These are phyloP conservation scores for Pleurozium schreberi DNA, from an alignment of 225 moss, liverwort and hornwort genomes.

Conservation along the genomic window DNA sequence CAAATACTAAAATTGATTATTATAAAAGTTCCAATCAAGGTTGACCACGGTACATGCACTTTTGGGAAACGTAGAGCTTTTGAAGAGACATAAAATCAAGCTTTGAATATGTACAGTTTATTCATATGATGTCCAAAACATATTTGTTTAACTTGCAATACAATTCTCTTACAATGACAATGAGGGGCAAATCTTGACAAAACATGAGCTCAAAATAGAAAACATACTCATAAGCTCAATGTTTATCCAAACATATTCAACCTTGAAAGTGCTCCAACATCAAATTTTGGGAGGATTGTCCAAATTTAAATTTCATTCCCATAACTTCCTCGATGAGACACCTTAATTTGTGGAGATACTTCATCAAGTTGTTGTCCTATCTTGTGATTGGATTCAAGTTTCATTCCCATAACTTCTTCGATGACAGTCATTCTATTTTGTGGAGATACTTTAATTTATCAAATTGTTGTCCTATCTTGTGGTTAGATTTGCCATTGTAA, in stretches of 20 bases:
- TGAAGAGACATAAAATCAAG: not conserved
- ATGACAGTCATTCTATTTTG: too few species aligned
- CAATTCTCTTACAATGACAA: not conserved
- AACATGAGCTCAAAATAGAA: not conserved
- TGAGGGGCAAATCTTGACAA: not conserved
- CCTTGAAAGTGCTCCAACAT: too few species aligned
- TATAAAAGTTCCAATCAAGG: not conserved
- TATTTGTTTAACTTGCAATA: not conserved
- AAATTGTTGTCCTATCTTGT: too few species aligned
- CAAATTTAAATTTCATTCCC: too few species aligned
- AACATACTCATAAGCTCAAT: not conserved
- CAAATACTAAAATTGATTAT: rapidly evolving
- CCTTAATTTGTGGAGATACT: too few species aligned
- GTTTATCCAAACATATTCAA: not conserved
- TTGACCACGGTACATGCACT: not conserved
- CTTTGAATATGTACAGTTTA: not conserved
- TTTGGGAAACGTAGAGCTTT: not conserved
- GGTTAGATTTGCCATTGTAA: too few species aligned
- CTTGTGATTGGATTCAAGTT: too few species aligned
- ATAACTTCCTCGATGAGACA: too few species aligned
- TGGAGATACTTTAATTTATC: too few species aligned
- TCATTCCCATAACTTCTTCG: too few species aligned
- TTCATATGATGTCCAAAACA: not conserved
- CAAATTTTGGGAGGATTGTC: too few species aligned
- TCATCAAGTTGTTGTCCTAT: too few species aligned